Conservation (phyloP, 225 moss, liverwort and hornwort species). For the Anthoceros angustus region DNA sequence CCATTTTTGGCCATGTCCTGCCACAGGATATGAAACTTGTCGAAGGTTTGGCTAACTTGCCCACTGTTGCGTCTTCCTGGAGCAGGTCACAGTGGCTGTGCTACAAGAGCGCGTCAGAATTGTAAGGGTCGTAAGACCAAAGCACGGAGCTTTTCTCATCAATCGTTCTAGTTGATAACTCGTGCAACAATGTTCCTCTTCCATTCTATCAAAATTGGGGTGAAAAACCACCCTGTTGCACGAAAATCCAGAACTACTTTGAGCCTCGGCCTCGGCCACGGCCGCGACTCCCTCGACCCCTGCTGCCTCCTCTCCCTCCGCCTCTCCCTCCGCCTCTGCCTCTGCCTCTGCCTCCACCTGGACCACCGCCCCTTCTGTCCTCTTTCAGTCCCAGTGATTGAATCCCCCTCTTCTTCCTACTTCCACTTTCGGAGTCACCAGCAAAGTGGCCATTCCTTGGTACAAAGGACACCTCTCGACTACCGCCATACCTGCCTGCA, state of each 20-base stretch:
- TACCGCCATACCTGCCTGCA: conserved; percentile 52
- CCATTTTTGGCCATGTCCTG: conserved; percentile 50
- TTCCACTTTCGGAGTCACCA: conserved; percentile 9
- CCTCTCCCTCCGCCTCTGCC: conserved; percentile 11
- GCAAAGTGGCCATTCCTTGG: conserved; percentile 24
- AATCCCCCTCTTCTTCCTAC: conserved; percentile 47
- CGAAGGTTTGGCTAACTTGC: conserved; percentile 37
- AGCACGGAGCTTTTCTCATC: too few species aligned
- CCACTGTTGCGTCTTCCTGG: conserved; percentile 32
- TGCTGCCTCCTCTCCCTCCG: conserved; percentile 13
- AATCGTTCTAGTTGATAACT: too few species aligned
- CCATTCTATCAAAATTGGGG: too few species aligned
- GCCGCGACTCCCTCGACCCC: conserved; percentile 7
- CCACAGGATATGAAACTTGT: conserved; percentile 40
- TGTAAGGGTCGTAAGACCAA: neutral
- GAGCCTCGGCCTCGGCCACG: conserved; percentile 12
- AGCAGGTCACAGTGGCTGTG: conserved; percentile 38
- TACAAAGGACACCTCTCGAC: conserved; percentile 64
- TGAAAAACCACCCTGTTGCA: too few species aligned
- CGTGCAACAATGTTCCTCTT: too few species aligned
- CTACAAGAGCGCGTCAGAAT: conserved; percentile 17
- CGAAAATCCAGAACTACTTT: too few species aligned
- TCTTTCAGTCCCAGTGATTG: conserved; percentile 54
- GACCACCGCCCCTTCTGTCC: conserved; percentile 14
- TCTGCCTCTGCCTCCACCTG: conserved; percentile 16